Percentiles rank a stretch among this genome's conserved stretches.
Evolutionary conservation across 805 yeast genomes (phyloP).

Genomic region (Vanderwaltozyma polyspora): DNA sequence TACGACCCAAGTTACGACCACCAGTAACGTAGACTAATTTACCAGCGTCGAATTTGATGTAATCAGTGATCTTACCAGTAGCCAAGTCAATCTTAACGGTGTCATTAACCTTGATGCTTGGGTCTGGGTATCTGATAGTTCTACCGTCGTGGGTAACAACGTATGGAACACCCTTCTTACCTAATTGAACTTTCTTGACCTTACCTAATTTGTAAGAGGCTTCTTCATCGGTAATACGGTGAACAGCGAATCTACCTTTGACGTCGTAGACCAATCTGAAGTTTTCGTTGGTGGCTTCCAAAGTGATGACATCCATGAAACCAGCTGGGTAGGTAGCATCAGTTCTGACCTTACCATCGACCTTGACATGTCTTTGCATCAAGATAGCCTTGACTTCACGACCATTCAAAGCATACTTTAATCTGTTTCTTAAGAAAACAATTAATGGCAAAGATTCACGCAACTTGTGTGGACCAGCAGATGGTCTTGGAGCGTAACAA

Average conservation of each 20-base stretch:
- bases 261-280: slow-evolving; percentile 97
- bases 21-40: slow-evolving; percentile 88
- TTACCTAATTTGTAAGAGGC: slow-evolving; percentile 96
- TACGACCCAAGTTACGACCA: slow-evolving; percentile 98
- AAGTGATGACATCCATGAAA: slow-evolving; percentile 96
- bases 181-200: slow-evolving; percentile 96
- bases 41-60: slow-evolving; percentile 87
- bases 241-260: slow-evolving; percentile 98
- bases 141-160: slow-evolving; percentile 99
- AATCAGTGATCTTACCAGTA: slow-evolving; percentile 85
- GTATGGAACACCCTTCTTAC: slow-evolving; percentile 97
- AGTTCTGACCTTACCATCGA: slow-evolving; percentile 98
- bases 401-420: slow-evolving; percentile 97
- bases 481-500: slow-evolving; percentile 98
- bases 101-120: slow-evolving; percentile 92
- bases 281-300: slow-evolving; percentile 98
- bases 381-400: slow-evolving; percentile 97
- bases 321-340: slow-evolving; percentile 99
- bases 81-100: slow-evolving; percentile 95
- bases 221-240: slow-evolving; percentile 98
- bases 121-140: slow-evolving; percentile 99
- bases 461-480: slow-evolving; percentile 98
- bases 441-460: slow-evolving; percentile 96
- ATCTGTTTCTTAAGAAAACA: slow-evolving; percentile 95
- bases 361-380: slow-evolving; percentile 97